Evolutionary conservation across 176 grass and related monocot species (phyloP).

Genomic region (Avena atlantica): DNA sequence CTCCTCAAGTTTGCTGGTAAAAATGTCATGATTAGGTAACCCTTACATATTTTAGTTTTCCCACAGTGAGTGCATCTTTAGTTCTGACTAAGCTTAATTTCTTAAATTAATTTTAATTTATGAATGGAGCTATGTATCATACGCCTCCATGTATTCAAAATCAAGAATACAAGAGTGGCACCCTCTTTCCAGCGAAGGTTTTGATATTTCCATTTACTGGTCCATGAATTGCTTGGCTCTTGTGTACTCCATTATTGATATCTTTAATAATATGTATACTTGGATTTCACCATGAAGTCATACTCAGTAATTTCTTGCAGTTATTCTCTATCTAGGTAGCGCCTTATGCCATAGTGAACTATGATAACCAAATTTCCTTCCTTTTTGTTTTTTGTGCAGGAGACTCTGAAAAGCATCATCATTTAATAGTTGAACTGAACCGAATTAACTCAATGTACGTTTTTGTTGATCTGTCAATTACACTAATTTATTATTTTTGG

Average conservation of each 20-base stretch:
- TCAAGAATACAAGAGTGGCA: background rate
- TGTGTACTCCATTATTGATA: background rate
- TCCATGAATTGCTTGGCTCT: constrained; percentile 8
- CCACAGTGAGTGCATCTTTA: background rate
- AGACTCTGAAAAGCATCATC: constrained; percentile 36
- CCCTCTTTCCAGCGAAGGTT: background rate
- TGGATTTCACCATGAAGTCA: constrained; percentile 32
- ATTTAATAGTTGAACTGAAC: constrained; percentile 43
- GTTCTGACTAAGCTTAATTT: constrained; percentile 1
- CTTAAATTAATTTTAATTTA: constrained; percentile 7
- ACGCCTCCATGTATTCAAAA: background rate
- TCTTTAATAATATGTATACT: constrained; percentile 25
- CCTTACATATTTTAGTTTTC: constrained; percentile 13
- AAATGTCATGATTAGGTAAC: constrained; percentile 5
- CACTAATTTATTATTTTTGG: constrained; percentile 8
- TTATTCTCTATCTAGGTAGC: background rate
- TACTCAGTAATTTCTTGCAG: constrained; percentile 12
- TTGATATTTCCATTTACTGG: constrained; percentile 7
- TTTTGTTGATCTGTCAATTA: constrained; percentile 3
- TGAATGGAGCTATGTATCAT: background rate
- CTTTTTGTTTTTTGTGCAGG: constrained; percentile 36
- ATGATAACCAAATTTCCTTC: constrained; percentile 13
- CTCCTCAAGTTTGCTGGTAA: constrained; percentile 11
- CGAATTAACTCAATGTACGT: constrained; percentile 60
- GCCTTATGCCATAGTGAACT: constrained; percentile 5